A percentile compares a stretch with the other conserved stretches of the same genome.
These are phyloP conservation scores for Penicillium simplicissimum DNA, from an alignment of 495 filamentous ascomycete species.

Conservation along the genomic window DNA sequence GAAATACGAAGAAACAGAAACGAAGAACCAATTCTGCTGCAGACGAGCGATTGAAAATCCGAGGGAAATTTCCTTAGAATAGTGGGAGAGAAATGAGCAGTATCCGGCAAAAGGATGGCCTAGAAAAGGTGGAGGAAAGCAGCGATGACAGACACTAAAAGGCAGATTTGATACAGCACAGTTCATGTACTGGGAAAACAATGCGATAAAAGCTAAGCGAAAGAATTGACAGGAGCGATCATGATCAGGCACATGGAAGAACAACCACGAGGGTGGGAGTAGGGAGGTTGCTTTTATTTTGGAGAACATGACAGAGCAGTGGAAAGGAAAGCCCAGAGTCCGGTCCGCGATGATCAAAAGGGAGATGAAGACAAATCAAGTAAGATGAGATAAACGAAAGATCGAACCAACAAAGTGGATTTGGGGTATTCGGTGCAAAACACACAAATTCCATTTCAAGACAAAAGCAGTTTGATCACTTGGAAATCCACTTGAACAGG, in stretches of 20 bases:
- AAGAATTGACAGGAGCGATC: slow-evolving; percentile 29
- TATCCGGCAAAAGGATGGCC: slow-evolving; percentile 26
- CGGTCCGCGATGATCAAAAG: slow-evolving; percentile 34
- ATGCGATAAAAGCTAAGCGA: slow-evolving; percentile 38
- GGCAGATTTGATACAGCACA: slow-evolving; percentile 31
- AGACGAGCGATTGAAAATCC: not conserved
- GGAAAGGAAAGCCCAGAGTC: slow-evolving; percentile 34
- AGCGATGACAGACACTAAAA: slow-evolving; percentile 20
- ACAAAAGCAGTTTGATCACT: slow-evolving; percentile 47
- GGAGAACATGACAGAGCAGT: slow-evolving; percentile 38
- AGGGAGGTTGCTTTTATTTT: slow-evolving; percentile 48
- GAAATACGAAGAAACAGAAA: not conserved
- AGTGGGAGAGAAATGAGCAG: slow-evolving; percentile 14
- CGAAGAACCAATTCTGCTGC: slow-evolving; percentile 15
- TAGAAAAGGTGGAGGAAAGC: slow-evolving; percentile 15
- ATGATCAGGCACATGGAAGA: slow-evolving; percentile 16
- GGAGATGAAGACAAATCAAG: not conserved
- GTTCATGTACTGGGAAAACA: slow-evolving; percentile 32
- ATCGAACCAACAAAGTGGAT: slow-evolving; percentile 46
- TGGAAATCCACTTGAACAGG: slow-evolving; percentile 42
- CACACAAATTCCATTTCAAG: slow-evolving; percentile 51
- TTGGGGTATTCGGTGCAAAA: slow-evolving; percentile 53
- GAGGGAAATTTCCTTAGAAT: slow-evolving; percentile 18
- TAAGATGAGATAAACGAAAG: slow-evolving; percentile 15
- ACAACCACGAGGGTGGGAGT: slow-evolving; percentile 25